Percentiles rank a stretch among this genome's conserved stretches.
Evolutionary conservation across 1,284 basidiomycete species (phyloP).

Genomic region (Cryptococcus sp.): DNA sequence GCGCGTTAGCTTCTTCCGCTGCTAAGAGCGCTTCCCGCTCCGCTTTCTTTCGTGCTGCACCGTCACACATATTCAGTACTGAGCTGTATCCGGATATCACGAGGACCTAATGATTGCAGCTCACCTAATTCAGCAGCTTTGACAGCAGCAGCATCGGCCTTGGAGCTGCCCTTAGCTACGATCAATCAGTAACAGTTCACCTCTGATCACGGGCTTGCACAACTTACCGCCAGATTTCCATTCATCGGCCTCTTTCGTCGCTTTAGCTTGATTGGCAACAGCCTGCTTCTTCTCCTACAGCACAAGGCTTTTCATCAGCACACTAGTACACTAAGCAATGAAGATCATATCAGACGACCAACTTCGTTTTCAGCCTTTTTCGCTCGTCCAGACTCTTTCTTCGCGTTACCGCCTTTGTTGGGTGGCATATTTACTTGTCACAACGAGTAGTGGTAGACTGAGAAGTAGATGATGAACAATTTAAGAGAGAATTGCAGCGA

Average conservation of each 20-base stretch:
- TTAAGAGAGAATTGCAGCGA: neutral
- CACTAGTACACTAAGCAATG: neutral
- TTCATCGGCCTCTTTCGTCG: slow-evolving; percentile 67
- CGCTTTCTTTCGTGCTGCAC: slow-evolving; percentile 55
- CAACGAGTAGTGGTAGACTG: neutral
- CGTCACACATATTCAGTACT: neutral
- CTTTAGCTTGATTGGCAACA: slow-evolving; percentile 41
- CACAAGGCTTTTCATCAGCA: neutral
- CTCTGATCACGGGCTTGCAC: neutral
- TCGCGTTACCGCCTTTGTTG: slow-evolving; percentile 69
- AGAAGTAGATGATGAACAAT: neutral
- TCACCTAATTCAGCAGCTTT: slow-evolving; percentile 40
- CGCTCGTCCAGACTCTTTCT: slow-evolving; percentile 82
- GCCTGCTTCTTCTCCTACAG: slow-evolving; percentile 35
- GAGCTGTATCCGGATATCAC: neutral
- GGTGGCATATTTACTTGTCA: slow-evolving; percentile 64
- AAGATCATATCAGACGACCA: slow-evolving; percentile 58
- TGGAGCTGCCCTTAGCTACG: slow-evolving; percentile 55
- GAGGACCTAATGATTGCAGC: neutral
- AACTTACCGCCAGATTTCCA: slow-evolving; percentile 72
- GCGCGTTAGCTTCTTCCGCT: slow-evolving; percentile 74
- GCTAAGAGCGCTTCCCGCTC: slow-evolving; percentile 60
- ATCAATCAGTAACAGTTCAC: neutral
- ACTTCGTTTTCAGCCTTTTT: slow-evolving; percentile 93
- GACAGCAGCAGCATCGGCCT: slow-evolving; percentile 63